Evolutionary conservation across 2,329 filamentous ascomycete species (phyloP), one percentile per base, ranked within the genome.

Genomic region (Lachnellula hyalina): DNA sequence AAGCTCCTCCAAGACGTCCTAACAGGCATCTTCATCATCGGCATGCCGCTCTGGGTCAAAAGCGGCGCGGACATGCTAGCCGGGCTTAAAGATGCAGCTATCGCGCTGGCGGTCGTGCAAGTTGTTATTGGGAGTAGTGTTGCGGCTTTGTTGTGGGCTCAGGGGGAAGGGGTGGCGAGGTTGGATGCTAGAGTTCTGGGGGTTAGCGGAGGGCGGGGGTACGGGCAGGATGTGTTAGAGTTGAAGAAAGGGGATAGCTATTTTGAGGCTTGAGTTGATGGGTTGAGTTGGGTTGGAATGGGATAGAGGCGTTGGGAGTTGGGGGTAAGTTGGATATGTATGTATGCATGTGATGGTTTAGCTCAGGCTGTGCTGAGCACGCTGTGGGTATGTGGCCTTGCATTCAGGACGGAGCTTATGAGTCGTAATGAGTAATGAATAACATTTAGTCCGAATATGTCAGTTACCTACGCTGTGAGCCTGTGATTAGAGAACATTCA

Each of bases 21-120:
- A 1, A 52, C 51, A 0, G 64, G 63, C 2, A 56, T 65, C 4
- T 64, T 62, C 45, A 52, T 61, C n/a, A 57, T 65, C 7, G 59
- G 50, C 1, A 52, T 64, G 32, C 63, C 63, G 3, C 46, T 55
- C 14, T 65, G 59, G 59, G 53, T 64, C 4, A 23, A 47, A 3
- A 53, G 55, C 2, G 53, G 46, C 14, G 51, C 35, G 0, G 44
- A 34, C 9, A 45, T 56, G 44, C 54, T 56, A 12, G 49, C 49
- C 28, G 52, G 58, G 3, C 38, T 66, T 12, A 61, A 60, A 25
- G 49, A 47, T 4, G 57, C 57, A 3, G 56, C 47, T 11, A 60
- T 66, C 28, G 63, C 47, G 9, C 15, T 65, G 8, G 41, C 52
- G 2, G 57, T 66, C 2, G 14, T 61, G 12, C 53, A 56, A 14